A percentile compares a stretch with the other conserved stretches of the same genome.
These are phyloP conservation scores for Sporothrix sp. DNA, from an alignment of 2,329 filamentous ascomycete genomes.

Conservation along the genomic window DNA sequence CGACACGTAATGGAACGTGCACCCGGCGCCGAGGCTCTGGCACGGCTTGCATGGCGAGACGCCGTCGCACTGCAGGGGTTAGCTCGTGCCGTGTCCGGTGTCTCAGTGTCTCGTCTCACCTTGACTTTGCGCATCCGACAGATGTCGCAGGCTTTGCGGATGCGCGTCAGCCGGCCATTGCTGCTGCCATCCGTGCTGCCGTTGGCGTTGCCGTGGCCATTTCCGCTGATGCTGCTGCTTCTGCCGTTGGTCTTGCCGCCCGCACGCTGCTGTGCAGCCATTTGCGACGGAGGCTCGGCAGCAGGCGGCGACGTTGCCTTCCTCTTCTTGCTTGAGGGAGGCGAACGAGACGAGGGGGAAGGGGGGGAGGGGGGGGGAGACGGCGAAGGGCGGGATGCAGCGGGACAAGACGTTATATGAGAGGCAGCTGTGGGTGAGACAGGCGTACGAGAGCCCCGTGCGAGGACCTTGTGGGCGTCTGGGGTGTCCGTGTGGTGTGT, in stretches of 20 bases:
- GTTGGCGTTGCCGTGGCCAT: not conserved
- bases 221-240: not conserved
- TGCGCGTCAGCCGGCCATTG: constrained; percentile 30
- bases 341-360: not conserved
- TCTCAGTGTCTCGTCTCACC: no score
- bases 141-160: constrained; percentile 51
- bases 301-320: not conserved
- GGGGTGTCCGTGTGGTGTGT: no score
- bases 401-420: not conserved
- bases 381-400: not conserved
- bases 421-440: no score
- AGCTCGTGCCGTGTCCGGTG: no score
- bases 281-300: not conserved
- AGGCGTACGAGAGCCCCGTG: no score
- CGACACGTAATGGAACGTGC: constrained; percentile 47
- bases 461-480: no score
- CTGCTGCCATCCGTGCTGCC: constrained; percentile 17
- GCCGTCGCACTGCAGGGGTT: constrained; percentile 12
- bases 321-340: not conserved
- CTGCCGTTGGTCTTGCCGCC: not conserved
- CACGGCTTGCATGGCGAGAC: constrained; percentile 39
- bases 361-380: not conserved
- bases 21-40: constrained; percentile 46
- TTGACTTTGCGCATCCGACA: constrained; percentile 54
- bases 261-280: not conserved